Percentiles rank a stretch among this genome's conserved stretches.
phyloP scores from a whole-genome alignment of 106 monocot genomes.

The Xerophyta viscosa region DNA sequence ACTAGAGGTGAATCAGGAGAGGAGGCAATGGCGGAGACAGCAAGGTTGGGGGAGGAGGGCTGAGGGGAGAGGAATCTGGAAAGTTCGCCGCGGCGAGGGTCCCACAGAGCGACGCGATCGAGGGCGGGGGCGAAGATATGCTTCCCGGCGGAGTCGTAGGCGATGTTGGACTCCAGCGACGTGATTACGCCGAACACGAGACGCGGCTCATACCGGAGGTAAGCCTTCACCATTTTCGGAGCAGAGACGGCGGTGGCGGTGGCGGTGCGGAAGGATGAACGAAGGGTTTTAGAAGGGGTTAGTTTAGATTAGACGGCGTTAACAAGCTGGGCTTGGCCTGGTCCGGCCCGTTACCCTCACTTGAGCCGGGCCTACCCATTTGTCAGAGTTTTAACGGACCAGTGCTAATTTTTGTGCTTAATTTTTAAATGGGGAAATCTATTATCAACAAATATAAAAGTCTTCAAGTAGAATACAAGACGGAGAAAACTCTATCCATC shows the following conservation, averaged over 20 bases:
- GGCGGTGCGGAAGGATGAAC: constrained; percentile 1
- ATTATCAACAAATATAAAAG: too few species aligned
- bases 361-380: too few species aligned
- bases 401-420: too few species aligned
- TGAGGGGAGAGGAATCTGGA: constrained; percentile 28
- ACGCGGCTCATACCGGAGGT: constrained; percentile 76
- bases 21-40: constrained; percentile 36
- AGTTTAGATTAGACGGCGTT: too few species aligned
- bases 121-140: constrained; percentile 75
- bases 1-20: constrained; percentile 15
- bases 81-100: constrained; percentile 31
- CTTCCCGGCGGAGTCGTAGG: constrained; percentile 60
- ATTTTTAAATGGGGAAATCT: too few species aligned
- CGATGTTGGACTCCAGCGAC: constrained; percentile 72
- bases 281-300: too few species aligned
- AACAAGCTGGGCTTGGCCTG: too few species aligned
- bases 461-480: too few species aligned
- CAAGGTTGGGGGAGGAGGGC: constrained; percentile 19
- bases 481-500: too few species aligned
- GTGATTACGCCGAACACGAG: constrained; percentile 74
- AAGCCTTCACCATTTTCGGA: constrained; percentile 77
- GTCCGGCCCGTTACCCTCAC: too few species aligned
- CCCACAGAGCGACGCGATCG: constrained; percentile 65
- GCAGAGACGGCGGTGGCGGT: not conserved
- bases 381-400: too few species aligned